Conservation (phyloP, 768 basidiomycete species). For the Kwoniella mangroviensis region DNA sequence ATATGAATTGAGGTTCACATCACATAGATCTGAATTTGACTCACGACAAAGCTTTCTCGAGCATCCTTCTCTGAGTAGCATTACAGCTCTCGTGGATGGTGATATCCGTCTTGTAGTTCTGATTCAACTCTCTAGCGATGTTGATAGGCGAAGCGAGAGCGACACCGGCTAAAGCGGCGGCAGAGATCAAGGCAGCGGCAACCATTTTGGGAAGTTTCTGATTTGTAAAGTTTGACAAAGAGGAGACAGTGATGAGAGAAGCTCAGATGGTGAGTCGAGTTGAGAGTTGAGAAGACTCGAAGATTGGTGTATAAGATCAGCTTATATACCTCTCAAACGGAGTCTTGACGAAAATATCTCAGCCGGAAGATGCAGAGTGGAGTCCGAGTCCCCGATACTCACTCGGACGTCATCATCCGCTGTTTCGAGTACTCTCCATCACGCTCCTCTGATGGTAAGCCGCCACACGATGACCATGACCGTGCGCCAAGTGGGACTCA, state of each 20-base stretch:
- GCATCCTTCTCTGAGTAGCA: slow-evolving; percentile 44
- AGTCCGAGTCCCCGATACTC: background rate
- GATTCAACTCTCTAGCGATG: slow-evolving; percentile 35
- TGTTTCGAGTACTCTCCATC: background rate
- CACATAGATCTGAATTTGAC: background rate
- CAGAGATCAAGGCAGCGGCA: slow-evolving; percentile 14
- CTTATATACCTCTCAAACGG: slow-evolving; percentile 13
- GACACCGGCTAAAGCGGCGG: slow-evolving; percentile 33
- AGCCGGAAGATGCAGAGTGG: background rate
- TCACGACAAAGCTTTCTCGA: slow-evolving; percentile 43
- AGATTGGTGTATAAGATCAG: background rate
- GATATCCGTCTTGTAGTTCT: slow-evolving; percentile 32
- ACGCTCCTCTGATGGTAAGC: background rate
- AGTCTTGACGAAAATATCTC: background rate
- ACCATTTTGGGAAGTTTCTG: slow-evolving; percentile 32
- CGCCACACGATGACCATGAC: slow-evolving; percentile 4
- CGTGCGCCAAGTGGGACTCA: slow-evolving; percentile 27
- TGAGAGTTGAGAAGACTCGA: background rate
- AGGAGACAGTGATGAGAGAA: slow-evolving; percentile 1
- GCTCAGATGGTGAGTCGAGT: background rate
- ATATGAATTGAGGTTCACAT: background rate
- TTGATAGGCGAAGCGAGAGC: slow-evolving; percentile 32
- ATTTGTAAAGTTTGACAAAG: slow-evolving; percentile 2
- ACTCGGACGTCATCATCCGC: background rate
- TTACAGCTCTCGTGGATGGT: slow-evolving; percentile 49